Percentiles rank a stretch among this genome's conserved stretches.
phyloP scores from a whole-genome alignment of 805 yeast genomes.

The Isabelozyma heimii region DNA sequence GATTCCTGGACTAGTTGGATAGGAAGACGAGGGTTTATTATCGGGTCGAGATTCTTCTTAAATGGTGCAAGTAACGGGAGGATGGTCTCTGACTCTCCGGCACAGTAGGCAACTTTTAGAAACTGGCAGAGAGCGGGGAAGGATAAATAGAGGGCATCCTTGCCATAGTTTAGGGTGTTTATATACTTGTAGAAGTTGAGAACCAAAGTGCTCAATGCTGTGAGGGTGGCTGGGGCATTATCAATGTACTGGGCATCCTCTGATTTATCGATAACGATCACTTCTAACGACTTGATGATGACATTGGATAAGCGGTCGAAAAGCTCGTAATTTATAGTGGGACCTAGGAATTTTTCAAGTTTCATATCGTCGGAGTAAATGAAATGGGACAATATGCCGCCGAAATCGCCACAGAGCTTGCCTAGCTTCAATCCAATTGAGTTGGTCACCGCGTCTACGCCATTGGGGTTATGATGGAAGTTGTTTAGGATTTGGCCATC shows the following conservation, averaged over 20 bases:
- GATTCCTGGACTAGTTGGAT: slow-evolving; percentile 11
- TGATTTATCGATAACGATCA: slow-evolving; percentile 9
- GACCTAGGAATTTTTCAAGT: neutral
- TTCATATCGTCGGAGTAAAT: neutral
- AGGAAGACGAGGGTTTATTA: slow-evolving; percentile 20
- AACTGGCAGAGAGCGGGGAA: slow-evolving; percentile 15
- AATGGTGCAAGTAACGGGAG: slow-evolving; percentile 9
- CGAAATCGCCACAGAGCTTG: slow-evolving; percentile 6
- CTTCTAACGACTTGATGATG: slow-evolving; percentile 8
- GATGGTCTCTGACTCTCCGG: slow-evolving; percentile 15
- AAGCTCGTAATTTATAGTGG: neutral
- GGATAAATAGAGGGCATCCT: neutral
- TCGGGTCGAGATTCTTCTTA: neutral
- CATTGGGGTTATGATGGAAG: neutral
- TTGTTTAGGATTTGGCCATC: neutral
- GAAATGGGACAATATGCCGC: neutral
- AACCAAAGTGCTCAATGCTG: neutral
- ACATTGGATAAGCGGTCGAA: slow-evolving; percentile 3
- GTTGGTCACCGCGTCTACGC: slow-evolving; percentile 1
- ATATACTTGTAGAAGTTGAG: neutral
- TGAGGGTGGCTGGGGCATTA: neutral
- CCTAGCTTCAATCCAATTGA: slow-evolving; percentile 6
- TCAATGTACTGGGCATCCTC: slow-evolving; percentile 5
- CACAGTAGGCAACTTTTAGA: slow-evolving; percentile 11
- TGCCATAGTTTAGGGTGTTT: neutral